phyloP scores from a whole-genome alignment of 2,329 filamentous ascomycete genomes.

The Colletotrichum sp. region DNA sequence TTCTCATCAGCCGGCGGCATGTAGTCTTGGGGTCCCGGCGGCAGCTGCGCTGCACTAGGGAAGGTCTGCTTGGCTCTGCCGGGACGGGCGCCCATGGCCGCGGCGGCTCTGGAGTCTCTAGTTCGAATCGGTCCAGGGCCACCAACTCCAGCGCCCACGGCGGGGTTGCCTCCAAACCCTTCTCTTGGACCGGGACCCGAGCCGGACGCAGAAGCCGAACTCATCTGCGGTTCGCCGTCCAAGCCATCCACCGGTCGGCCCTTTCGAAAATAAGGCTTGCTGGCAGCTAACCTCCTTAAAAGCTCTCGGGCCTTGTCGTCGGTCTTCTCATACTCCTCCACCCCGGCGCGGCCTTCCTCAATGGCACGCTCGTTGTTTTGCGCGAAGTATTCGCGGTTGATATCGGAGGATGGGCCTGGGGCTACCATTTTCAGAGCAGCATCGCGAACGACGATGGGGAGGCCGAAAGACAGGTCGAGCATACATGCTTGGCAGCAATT shows the following conservation, averaged over 20 bases:
- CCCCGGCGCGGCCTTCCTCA: constrained; percentile 83
- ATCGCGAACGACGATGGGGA: constrained; percentile 94
- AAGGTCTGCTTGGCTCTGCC: constrained; percentile 63
- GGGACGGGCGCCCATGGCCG: constrained; percentile 52
- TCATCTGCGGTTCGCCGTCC: constrained; percentile 29
- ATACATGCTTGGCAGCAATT: constrained; percentile 99
- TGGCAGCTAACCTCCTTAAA: constrained; percentile 82
- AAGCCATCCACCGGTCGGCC: constrained; percentile 74
- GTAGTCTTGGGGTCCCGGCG: constrained; percentile 85
- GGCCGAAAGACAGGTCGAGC: constrained; percentile 94
- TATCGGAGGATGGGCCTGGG: constrained; percentile 86
- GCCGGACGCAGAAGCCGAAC: constrained; percentile 35
- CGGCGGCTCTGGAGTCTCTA: constrained; percentile 63
- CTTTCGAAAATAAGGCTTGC: constrained; percentile 94
- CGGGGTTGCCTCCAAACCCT: constrained; percentile 46
- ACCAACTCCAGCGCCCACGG: constrained; percentile 61
- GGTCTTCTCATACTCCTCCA: constrained; percentile 94
- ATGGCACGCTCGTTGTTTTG: constrained; percentile 97
- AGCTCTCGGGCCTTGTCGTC: constrained; percentile 96
- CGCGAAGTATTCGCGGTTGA: constrained; percentile 97
- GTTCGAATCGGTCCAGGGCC: constrained; percentile 82
- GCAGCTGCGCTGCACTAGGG: constrained; percentile 73
- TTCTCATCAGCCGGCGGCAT: constrained; percentile 82
- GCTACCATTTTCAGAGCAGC: constrained; percentile 98
- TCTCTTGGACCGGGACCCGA: neutral